These are phyloP conservation scores for Globisporangium heterothallicum DNA, from an alignment of 352 stramenopile genomes.

Conservation along the genomic window DNA sequence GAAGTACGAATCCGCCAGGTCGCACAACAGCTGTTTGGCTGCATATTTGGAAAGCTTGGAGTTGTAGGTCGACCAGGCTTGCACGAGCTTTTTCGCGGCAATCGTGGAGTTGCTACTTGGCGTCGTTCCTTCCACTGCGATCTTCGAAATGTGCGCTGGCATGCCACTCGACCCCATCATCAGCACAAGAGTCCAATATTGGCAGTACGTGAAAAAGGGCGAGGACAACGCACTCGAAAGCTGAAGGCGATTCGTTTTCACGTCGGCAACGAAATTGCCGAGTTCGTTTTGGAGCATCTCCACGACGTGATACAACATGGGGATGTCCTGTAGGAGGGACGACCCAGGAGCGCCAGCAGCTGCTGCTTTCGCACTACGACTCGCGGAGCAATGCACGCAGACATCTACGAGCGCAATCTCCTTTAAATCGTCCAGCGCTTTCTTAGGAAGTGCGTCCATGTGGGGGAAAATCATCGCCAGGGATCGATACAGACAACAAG, in stretches of 20 bases:
- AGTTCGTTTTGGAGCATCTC: constrained; percentile 49
- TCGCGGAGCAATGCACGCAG: constrained; percentile 38
- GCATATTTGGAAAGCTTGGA: constrained; percentile 44
- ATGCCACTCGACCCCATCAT: constrained; percentile 43
- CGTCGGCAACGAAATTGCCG: constrained; percentile 46
- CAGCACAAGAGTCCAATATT: constrained; percentile 66
- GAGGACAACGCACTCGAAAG: constrained; percentile 21
- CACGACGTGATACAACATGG: constrained; percentile 49
- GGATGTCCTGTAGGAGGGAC: constrained; percentile 65
- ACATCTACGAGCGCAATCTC: constrained; percentile 49
- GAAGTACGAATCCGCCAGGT: constrained; percentile 59
- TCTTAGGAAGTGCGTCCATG: constrained; percentile 49
- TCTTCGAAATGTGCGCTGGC: constrained; percentile 52
- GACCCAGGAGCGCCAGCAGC: constrained; percentile 2
- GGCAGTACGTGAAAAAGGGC: constrained; percentile 54
- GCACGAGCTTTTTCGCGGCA: constrained; percentile 40
- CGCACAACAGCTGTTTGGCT: constrained; percentile 50
- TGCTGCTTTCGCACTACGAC: constrained; percentile 1
- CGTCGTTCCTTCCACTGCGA: constrained; percentile 34
- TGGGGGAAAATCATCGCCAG: constrained; percentile 69
- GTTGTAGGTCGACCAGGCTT: constrained; percentile 52
- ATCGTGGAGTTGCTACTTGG: constrained; percentile 16
- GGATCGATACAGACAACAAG: constrained; percentile 65
- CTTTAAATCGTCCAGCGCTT: constrained; percentile 41
- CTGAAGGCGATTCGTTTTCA: constrained; percentile 66